These are phyloP conservation scores for Apiosordaria backusii DNA, from an alignment of 495 filamentous ascomycete genomes.

Conservation along the genomic window DNA sequence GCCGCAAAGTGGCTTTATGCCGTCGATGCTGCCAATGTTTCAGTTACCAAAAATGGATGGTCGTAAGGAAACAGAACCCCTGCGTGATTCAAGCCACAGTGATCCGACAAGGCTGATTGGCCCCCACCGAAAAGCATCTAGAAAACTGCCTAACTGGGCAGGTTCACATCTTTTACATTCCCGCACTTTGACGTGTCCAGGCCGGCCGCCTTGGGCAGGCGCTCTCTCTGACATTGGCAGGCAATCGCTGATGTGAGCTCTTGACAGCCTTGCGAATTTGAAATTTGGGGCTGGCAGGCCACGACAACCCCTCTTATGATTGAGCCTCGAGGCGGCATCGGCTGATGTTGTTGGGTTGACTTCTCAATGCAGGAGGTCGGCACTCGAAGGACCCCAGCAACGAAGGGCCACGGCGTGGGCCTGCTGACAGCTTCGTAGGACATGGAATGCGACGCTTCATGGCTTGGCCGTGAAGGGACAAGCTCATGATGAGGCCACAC, in stretches of 20 bases:
- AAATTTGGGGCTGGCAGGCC: neutral
- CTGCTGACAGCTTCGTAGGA: neutral
- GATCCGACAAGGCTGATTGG: neutral
- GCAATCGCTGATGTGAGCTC: neutral
- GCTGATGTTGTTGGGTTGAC: neutral
- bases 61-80: neutral
- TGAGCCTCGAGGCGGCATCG: conserved; percentile 2
- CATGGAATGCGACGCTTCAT: neutral
- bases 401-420: neutral
- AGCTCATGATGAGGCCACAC: conserved; percentile 3
- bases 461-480: conserved; percentile 1
- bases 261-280: neutral
- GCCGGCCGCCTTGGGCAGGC: conserved; percentile 7
- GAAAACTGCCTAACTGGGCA: conserved; percentile 14
- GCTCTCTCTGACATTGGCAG: neutral
- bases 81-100: conserved; percentile 6
- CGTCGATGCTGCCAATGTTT: neutral
- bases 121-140: conserved; percentile 11
- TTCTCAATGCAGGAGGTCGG: conserved; percentile 11
- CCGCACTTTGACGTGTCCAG: neutral
- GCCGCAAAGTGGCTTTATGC: conserved; percentile 2
- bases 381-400: neutral
- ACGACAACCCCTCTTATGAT: neutral
- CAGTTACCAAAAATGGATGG: conserved; percentile 9
- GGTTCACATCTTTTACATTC: neutral